Evolutionary conservation across 805 yeast species (phyloP).

Genomic region (Ogataea degrootiae): DNA sequence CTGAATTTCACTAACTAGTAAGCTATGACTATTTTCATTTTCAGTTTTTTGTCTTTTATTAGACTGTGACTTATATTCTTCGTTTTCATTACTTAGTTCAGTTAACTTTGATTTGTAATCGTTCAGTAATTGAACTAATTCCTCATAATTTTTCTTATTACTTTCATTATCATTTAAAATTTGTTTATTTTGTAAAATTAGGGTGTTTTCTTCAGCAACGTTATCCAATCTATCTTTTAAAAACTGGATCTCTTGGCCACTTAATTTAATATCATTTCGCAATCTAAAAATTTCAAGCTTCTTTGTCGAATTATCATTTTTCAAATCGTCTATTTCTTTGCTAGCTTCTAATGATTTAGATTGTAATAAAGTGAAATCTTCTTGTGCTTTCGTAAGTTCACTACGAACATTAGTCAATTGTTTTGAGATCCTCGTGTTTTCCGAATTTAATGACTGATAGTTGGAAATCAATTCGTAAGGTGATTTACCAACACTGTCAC

Average conservation of each 20-base stretch:
- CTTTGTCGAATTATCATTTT: slow-evolving; percentile 1
- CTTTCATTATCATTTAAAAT: slow-evolving; percentile 8
- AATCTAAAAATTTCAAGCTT: slow-evolving; percentile 11
- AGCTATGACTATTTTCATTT: neutral
- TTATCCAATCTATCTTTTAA: slow-evolving; percentile 17
- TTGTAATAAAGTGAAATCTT: slow-evolving; percentile 11
- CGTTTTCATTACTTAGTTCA: slow-evolving; percentile 32
- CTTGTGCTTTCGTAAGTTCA: slow-evolving; percentile 7
- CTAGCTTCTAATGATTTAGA: slow-evolving; percentile 8
- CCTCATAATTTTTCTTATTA: slow-evolving; percentile 24
- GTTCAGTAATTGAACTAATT: slow-evolving; percentile 45
- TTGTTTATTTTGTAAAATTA: slow-evolving; percentile 7
- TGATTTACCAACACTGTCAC: slow-evolving; percentile 12
- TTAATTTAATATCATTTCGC: slow-evolving; percentile 12
- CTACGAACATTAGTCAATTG: slow-evolving; percentile 1
- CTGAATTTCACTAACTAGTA: slow-evolving; percentile 1
- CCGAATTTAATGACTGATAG: slow-evolving; percentile 3
- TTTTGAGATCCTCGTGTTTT: neutral
- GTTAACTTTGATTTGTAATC: slow-evolving; percentile 51
- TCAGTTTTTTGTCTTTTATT: slow-evolving; percentile 2
- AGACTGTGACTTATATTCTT: slow-evolving; percentile 8
- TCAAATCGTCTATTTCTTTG: slow-evolving; percentile 2
- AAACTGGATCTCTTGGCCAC: slow-evolving; percentile 16
- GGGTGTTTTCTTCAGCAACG: slow-evolving; percentile 13
- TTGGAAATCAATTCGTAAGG: slow-evolving; percentile 6